A percentile compares a stretch with the other conserved stretches of the same genome.
Conservation (phyloP, 2,329 filamentous ascomycete species). For the Apiospora aurea region DNA sequence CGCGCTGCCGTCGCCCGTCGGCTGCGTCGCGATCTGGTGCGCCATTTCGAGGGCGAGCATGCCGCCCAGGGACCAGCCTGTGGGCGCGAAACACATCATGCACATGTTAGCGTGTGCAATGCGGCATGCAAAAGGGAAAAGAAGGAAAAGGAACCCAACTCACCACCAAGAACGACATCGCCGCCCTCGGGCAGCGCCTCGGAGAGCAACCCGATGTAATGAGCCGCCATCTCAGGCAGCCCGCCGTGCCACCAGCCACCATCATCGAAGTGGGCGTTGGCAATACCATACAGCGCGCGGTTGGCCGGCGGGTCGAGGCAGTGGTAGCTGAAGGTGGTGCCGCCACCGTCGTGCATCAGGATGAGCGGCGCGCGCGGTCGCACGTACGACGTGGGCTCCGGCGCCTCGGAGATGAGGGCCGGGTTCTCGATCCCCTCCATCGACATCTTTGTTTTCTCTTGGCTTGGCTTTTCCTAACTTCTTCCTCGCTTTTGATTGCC, state of each 20-base stretch:
- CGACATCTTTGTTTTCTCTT: slow-evolving; percentile 38
- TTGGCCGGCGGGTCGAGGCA: slow-evolving; percentile 54
- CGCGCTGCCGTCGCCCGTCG: slow-evolving; percentile 30
- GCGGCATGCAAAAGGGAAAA: background rate
- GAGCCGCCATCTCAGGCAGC: slow-evolving; percentile 60
- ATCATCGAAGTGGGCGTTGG: slow-evolving; percentile 59
- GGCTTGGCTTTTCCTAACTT: background rate
- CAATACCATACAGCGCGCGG: slow-evolving; percentile 60
- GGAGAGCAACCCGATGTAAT: slow-evolving; percentile 57
- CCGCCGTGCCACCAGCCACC: slow-evolving; percentile 58
- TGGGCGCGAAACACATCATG: background rate
- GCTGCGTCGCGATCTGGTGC: slow-evolving; percentile 47
- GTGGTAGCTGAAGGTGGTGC: slow-evolving; percentile 65
- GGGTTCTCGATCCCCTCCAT: slow-evolving; percentile 36
- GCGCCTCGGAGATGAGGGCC: slow-evolving; percentile 38
- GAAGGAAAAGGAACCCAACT: slow-evolving; percentile 24
- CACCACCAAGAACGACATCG: slow-evolving; percentile 57
- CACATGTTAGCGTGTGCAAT: background rate
- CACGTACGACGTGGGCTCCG: slow-evolving; percentile 28
- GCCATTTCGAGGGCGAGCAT: slow-evolving; percentile 59
- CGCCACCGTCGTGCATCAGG: slow-evolving; percentile 67
- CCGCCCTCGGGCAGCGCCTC: slow-evolving; percentile 44
- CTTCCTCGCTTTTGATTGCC: background rate
- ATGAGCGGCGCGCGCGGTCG: slow-evolving; percentile 53
- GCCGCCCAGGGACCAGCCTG: slow-evolving; percentile 62